Percentiles rank a stretch among this genome's conserved stretches.
Evolutionary conservation across 805 yeast species (phyloP).

Genomic region (Suhomyces sp.): DNA sequence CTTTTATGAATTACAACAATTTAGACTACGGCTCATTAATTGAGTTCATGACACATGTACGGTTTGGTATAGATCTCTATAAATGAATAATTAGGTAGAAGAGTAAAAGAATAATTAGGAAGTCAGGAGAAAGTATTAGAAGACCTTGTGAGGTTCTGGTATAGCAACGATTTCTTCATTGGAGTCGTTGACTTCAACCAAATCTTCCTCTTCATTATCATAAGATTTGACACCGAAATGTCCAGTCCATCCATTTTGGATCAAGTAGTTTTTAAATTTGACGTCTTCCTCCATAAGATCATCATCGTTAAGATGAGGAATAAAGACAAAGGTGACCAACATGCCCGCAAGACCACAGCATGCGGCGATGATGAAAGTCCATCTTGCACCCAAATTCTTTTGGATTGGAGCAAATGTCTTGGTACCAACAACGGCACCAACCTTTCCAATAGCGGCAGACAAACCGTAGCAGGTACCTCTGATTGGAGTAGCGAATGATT

Average conservation of each 20-base stretch:
- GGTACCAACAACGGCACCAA: conserved; percentile 83
- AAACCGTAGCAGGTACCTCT: conserved; percentile 75
- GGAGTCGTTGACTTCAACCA: neutral
- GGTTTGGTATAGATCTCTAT: neutral
- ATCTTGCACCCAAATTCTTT: conserved; percentile 56
- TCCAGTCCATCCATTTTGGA: conserved; percentile 59
- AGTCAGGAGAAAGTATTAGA: neutral
- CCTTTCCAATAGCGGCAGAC: conserved; percentile 77
- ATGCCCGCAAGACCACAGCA: conserved; percentile 67
- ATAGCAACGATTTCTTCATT: neutral
- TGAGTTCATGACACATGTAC: neutral
- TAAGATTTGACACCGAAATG: conserved; percentile 35
- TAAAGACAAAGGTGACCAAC: conserved; percentile 52
- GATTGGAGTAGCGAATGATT: conserved; percentile 71
- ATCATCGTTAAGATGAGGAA: conserved; percentile 70
- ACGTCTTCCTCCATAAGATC: conserved; percentile 65
- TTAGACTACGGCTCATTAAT: neutral
- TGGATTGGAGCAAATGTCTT: conserved; percentile 69
- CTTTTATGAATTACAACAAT: neutral
- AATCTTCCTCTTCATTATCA: conserved; percentile 5
- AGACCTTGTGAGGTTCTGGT: conserved; percentile 1
- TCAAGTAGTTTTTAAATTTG: conserved; percentile 56
- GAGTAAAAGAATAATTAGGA: neutral
- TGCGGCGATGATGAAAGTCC: conserved; percentile 83
- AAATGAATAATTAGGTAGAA: neutral